Conservation (phyloP, 192 early-diverging fungal species). For the Haplosporangium gracile region DNA sequence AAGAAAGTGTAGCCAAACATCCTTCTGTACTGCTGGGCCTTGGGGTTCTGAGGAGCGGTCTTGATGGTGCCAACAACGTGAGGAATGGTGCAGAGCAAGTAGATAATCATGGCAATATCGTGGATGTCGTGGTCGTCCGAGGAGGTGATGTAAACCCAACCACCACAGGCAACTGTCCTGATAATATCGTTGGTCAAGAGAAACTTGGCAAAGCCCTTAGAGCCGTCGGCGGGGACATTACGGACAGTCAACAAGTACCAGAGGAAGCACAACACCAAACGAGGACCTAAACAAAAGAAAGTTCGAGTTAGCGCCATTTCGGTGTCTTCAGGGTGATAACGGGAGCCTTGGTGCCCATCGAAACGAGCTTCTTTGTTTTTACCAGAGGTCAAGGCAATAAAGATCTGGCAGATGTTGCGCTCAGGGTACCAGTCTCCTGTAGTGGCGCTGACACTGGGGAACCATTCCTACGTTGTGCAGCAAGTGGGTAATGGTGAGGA, state of each 20-base stretch:
- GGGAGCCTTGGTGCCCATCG: not conserved
- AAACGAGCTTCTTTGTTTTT: not conserved
- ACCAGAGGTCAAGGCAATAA: slow-evolving; percentile 82
- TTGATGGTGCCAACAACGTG: slow-evolving; percentile 77
- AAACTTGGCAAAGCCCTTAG: slow-evolving; percentile 56
- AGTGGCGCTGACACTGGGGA: slow-evolving; percentile 84
- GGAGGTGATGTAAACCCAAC: slow-evolving; percentile 88
- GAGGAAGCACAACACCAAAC: slow-evolving; percentile 62
- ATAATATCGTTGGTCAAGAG: slow-evolving; percentile 59
- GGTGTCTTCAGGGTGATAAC: not conserved
- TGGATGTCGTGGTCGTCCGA: slow-evolving; percentile 85
- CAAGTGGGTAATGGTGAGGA: not conserved
- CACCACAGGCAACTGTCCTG: slow-evolving; percentile 83
- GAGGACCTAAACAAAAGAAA: slow-evolving; percentile 55
- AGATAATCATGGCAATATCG: slow-evolving; percentile 85
- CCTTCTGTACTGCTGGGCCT: slow-evolving; percentile 67
- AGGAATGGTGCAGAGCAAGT: slow-evolving; percentile 82
- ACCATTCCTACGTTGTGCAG: slow-evolving; percentile 68
- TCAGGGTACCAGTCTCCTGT: slow-evolving; percentile 88
- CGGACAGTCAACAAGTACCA: slow-evolving; percentile 53
- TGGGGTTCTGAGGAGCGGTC: slow-evolving; percentile 59
- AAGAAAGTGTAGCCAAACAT: slow-evolving; percentile 74
- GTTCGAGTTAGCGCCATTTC: not conserved
- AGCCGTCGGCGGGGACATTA: slow-evolving; percentile 54
- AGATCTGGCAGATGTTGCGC: slow-evolving; percentile 80